Evolutionary conservation across 192 early-diverging fungal genomes (phyloP), one percentile per base, ranked within the genome.

Genomic region (Gryganskiella cystojenkinii): DNA sequence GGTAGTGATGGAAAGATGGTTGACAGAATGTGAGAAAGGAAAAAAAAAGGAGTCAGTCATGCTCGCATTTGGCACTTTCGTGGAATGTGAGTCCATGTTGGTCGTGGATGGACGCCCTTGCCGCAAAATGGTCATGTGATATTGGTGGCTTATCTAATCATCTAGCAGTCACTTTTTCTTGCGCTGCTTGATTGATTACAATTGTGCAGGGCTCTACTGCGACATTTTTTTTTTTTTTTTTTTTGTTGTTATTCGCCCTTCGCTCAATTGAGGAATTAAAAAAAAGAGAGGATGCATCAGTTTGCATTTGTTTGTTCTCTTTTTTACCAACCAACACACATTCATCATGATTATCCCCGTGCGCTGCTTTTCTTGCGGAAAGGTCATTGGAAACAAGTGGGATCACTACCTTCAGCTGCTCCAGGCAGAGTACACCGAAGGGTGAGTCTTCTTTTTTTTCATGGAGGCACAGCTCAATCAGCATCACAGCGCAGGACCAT

Each of bases 321-420:
- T 30, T 20, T 28, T 40, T 14, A 17, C 45, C 33, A 10, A 9
- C 13, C 13, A 43, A 45, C 28, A 40, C 45, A 61, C 27, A 30
- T 19, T 22, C 25, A 92, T 65, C 75, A 99, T 99, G 97, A 96
- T 99, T 70, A 96, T 99, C 79, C 97, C 97, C 40, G 97, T 99
- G 35, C 94, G 97, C 45, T 99, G 97, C 84, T 99, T 99, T 82
- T 94, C 93, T 62, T 98, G 97, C 85, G 97, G 97, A 71, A 99
- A 99, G 84, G 95, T 99, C 50, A 90, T 98, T 67, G 97, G 97
- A 64, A 93, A 99, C 90, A 96, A 95, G 83, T 99, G 96, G 96
- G 93, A 97, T 62, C 79, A 85, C 58, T 99, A 97, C 82, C 85
- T 98, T 61, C 82, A 89, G 56, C 84, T 95, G 19, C 71, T 97